Evolutionary conservation across 2,329 filamentous ascomycete genomes (phyloP).

Genomic region (Alternaria angustiovoidea): DNA sequence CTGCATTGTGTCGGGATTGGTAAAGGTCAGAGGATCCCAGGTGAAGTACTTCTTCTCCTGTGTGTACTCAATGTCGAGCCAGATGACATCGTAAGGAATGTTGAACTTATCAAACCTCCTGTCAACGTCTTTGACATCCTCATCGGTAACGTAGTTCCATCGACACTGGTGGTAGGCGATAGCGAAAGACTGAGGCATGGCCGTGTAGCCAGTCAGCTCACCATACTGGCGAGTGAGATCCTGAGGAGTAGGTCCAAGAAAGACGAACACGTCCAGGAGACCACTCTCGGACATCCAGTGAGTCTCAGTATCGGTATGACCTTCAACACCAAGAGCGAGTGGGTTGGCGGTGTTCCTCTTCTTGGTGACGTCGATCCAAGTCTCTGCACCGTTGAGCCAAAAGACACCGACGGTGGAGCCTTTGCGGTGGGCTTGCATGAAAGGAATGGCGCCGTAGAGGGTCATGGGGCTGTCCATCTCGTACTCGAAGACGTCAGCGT

Average conservation of each 20-base stretch:
- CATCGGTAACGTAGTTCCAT: constrained; percentile 98
- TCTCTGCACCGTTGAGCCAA: constrained; percentile 97
- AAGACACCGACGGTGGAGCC: constrained; percentile 94
- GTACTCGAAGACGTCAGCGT: constrained; percentile 97
- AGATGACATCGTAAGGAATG: constrained; percentile 98
- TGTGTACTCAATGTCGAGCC: constrained; percentile 98
- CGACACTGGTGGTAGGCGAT: constrained; percentile 97
- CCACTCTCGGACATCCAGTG: constrained; percentile 98
- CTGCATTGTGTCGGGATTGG: constrained; percentile 85
- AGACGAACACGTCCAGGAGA: constrained; percentile 89
- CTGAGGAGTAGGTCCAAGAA: constrained; percentile 85
- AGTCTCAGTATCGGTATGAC: constrained; percentile 80
- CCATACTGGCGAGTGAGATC: constrained; percentile 84
- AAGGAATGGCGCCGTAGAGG: constrained; percentile 93
- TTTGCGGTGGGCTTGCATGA: constrained; percentile 97
- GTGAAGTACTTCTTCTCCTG: constrained; percentile 98
- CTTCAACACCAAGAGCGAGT: constrained; percentile 72
- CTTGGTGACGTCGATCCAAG: constrained; percentile 95
- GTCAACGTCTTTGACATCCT: constrained; percentile 96
- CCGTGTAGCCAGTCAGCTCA: constrained; percentile 89
- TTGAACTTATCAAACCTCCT: constrained; percentile 93
- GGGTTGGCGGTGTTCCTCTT: constrained; percentile 76
- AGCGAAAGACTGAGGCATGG: constrained; percentile 90
- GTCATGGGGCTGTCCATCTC: constrained; percentile 98
- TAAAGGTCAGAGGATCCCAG: constrained; percentile 90